A percentile compares a stretch with the other conserved stretches of the same genome.
phyloP scores from a whole-genome alignment of 352 stramenopile species.

The Phytophthora rubi region DNA sequence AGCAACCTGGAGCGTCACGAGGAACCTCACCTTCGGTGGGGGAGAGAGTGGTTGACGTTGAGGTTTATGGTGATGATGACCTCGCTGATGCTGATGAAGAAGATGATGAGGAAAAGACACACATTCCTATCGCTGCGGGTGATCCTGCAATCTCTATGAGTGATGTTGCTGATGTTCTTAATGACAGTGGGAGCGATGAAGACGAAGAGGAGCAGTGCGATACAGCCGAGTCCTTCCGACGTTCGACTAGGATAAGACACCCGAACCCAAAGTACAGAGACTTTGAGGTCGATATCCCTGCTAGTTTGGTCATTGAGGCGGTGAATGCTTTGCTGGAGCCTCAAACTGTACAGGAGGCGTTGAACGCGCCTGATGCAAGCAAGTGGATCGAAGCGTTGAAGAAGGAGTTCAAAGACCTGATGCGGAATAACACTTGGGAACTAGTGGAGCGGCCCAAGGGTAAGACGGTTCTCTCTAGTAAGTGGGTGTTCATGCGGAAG shows the following conservation, averaged over 20 bases:
- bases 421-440: conserved; percentile 10
- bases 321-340: conserved; percentile 1
- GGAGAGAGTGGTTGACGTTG: neutral
- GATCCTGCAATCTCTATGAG: neutral
- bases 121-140: neutral
- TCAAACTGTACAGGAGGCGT: neutral
- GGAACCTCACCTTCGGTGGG: neutral
- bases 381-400: conserved; percentile 8
- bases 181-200: neutral
- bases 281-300: neutral
- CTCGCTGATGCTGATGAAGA: neutral
- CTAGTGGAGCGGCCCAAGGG: neutral
- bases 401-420: neutral
- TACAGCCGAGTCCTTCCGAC: neutral
- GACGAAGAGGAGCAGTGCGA: neutral
- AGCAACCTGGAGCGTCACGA: neutral
- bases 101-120: neutral
- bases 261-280: neutral
- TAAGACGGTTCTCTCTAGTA: conserved; percentile 3
- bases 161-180: neutral
- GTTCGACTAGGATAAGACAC: neutral
- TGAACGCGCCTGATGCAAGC: neutral
- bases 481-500: conserved; percentile 5
- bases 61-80: neutral
- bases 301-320: too few relatives aligned